Base-by-base conservation (phyloP, 2,329 filamentous ascomycete species). In the Coniella lustricola region DNA sequence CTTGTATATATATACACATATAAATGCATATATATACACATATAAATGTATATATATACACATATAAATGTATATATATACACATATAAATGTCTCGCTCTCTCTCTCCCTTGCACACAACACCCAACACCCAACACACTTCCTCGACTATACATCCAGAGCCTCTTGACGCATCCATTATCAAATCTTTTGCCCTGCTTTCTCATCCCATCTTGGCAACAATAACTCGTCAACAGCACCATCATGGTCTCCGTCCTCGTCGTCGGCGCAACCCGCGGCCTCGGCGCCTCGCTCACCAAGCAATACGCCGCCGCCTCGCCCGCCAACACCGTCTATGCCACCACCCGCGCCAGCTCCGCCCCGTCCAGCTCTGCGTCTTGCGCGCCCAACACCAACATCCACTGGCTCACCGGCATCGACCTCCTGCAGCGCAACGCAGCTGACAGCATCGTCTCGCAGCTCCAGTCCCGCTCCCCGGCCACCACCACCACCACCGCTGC, bases 191-290 rank as follows among this genome's bases (percentile, higher is more conserved):
- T n/a, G n/a, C n/a, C n/a, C n/a, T n/a, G n/a, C n/a, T n/a, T n/a
- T n/a, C n/a, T n/a, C n/a, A n/a, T n/a, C n/a, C n/a, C n/a, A n/a
- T n/a, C n/a, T n/a, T n/a, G n/a, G n/a, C n/a, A n/a, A n/a, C n/a
- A n/a, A n/a, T n/a, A n/a, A n/a, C n/a, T n/a, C n/a, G n/a, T n/a
- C n/a, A n/a, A 3, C 18, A 4, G 9, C 16, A 43, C 8, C 44
- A 61, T 22, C 36, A 75, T 75, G 71, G 55, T 68, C 16, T 72
- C 69, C 32, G 67, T 84, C 31, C 72, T 87, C 2, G 72, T 88
- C 22, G 70, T 88, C 22, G 84, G 84, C 41, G 83, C 81, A 3
- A 87, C 82, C 1, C 74, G 84, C 36, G 84, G 84, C 46, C 72
- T 87, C 3, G 84, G 84, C 3, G 77, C 76, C 42, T 76, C 77